A percentile compares a stretch with the other conserved stretches of the same genome.
These are phyloP conservation scores for Phytophthora boehmeriae DNA, from an alignment of 352 stramenopile species.

Conservation along the genomic window DNA sequence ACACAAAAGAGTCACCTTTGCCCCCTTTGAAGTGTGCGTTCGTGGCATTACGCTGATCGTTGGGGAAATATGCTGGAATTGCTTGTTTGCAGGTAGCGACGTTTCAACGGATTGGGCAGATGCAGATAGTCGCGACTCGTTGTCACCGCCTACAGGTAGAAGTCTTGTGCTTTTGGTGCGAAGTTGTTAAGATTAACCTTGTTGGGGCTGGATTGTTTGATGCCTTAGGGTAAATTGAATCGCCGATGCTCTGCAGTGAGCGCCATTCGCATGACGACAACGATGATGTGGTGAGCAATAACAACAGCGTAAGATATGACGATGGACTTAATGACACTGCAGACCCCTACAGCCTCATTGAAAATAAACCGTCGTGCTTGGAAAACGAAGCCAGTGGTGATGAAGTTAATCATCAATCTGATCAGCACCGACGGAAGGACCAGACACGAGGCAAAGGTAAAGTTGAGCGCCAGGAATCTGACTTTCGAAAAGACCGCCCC, in stretches of 20 bases:
- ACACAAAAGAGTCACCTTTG: conserved; percentile 30
- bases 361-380: background rate
- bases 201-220: background rate
- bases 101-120: conserved; percentile 15
- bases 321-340: conserved; percentile 2
- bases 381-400: background rate
- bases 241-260: conserved; percentile 14
- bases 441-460: background rate
- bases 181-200: background rate
- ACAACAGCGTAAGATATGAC: background rate
- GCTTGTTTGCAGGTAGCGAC: conserved; percentile 16
- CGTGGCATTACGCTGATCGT: background rate
- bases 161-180: background rate
- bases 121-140: conserved; percentile 1
- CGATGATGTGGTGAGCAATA: conserved; percentile 1
- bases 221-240: background rate
- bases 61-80: conserved; percentile 2
- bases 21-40: conserved; percentile 17
- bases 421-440: background rate
- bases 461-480: background rate
- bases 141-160: background rate
- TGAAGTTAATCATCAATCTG: background rate
- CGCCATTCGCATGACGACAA: background rate
- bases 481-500: background rate
- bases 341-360: background rate